Evolutionary conservation across 208 protist species (phyloP), one percentile per base, ranked within the genome.

Genomic region (Crithidia mellificae): DNA sequence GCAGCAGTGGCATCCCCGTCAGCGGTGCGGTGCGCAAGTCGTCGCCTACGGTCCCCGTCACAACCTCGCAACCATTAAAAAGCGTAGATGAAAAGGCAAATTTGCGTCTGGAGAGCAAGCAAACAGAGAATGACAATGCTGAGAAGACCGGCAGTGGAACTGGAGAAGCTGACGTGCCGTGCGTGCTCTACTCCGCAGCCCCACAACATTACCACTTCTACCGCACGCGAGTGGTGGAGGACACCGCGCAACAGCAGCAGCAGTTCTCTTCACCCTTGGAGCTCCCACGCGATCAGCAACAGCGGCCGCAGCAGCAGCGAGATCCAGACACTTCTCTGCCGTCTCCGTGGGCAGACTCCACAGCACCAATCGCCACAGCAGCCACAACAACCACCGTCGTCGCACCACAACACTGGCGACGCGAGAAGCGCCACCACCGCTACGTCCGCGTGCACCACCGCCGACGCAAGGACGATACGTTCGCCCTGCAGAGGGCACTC

Each of bases 371-470:
- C 8, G 27, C 52, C 17, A 30, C 53, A 30, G 6, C 36, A 38
- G 34, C 5, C 34, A 38, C 7, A 38, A 11, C 34, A 38, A 5
- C 34, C n/a, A n/a, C n/a, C 34, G 46, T 22, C 5, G 22, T 27
- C 7, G 22, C 27, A 41, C 30, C 12, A 34, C 53, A 27, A 20
- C 29, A 6, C 2, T 14, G 8, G 5, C 29, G 5, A 29, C 62
- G 70, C 2, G 62, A 58, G 49, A 71, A 66, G 70, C 50, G 59
- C 2, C 68, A 74, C 30, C 72, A 81, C 52, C 76, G 70, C 34
- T 74, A 74, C 65, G 72, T 76, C 6, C 55, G 65, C 14, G 69
- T 72, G 12, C 76, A 74, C 43, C 76, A 81, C 22, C 57, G 62
- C 19, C 70, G 62, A 25, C 41, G 61, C 20, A 17, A 2, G 2